Conservation (phyloP, 805 yeast genomes). For the Wickerhamiella sorbophila region DNA sequence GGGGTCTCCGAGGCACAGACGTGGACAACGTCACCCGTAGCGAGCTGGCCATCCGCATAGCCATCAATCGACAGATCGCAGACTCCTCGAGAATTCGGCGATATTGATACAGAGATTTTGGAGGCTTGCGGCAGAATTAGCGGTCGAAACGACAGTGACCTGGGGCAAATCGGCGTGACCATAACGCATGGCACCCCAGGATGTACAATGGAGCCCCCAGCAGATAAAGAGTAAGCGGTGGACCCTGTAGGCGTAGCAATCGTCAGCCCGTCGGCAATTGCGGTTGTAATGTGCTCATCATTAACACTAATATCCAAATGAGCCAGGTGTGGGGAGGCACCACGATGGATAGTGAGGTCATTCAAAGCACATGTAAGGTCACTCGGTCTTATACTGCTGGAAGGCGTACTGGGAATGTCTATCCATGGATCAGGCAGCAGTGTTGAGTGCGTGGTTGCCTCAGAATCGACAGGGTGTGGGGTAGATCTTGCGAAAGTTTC, state of each 20-base stretch:
- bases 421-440: neutral
- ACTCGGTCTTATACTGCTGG: neutral
- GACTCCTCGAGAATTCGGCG: constrained; percentile 26
- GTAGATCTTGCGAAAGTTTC: neutral
- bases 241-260: constrained; percentile 90
- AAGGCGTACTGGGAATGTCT: neutral
- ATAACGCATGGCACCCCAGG: constrained; percentile 74
- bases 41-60: constrained; percentile 50
- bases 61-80: constrained; percentile 70
- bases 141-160: constrained; percentile 84
- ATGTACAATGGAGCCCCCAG: constrained; percentile 90
- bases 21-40: constrained; percentile 44
- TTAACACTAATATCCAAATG: constrained; percentile 75
- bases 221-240: constrained; percentile 87
- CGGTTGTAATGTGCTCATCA: constrained; percentile 70
- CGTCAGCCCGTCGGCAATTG: constrained; percentile 83
- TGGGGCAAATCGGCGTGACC: constrained; percentile 82
- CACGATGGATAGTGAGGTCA: constrained; percentile 78
- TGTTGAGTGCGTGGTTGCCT: neutral
- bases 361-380: constrained; percentile 69
- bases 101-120: constrained; percentile 34
- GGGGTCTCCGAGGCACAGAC: constrained; percentile 32
- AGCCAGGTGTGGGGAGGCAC: constrained; percentile 73
- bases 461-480: neutral
- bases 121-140: constrained; percentile 66